Base-by-base conservation (phyloP, 2,329 filamentous ascomycete genomes). In the Exserohilum rostratum region DNA sequence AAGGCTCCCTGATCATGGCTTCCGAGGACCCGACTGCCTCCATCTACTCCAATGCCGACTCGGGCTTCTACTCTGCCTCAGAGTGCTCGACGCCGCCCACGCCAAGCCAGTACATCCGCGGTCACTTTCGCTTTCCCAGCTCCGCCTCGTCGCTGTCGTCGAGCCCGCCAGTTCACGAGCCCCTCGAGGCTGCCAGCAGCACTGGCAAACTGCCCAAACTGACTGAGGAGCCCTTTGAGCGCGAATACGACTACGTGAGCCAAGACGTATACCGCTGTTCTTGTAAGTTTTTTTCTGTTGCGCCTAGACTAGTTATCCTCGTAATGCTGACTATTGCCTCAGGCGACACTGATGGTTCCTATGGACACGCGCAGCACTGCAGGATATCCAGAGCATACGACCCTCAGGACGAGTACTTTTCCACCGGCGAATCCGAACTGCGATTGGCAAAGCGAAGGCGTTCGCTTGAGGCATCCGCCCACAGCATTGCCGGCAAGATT, bases 151-250 rank as follows among this genome's bases (percentile, higher is more conserved):
- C 92, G 5, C 80, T 91, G 52, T 88, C 90, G 51, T 78, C 82
- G 34, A 74, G 71, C 54, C 79, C 84, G 13, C 78, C 82, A 17
- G 70, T 74, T 4, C 77, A 77, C 63, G 86, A 87, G 6, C 63
- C 63, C 76, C 77, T 68, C 75, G 58, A 87, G 81, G 50, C 88
- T 82, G 55, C 87, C 82, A 54, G 82, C 78, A 46, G 80, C 79
- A 78, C 84, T 0, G 80, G 82, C 66, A 90, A 90, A 76, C 80
- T 97, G 58, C 89, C 91, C 13, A 90, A 95, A 67, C 89, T 97
- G 17, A 85, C 92, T 68, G 93, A 97, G 74, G 92, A 96, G 68
- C 87, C 89, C 2, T 77, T 87, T 37, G 89, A 93, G 72, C 84
- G 83, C 49, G 89, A 89, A 18, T 84, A 87, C 25, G 82, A 83